Percentiles rank a stretch among this genome's conserved stretches.
These are phyloP conservation scores for Toxicodendron radicans DNA, from an alignment of 345 rosid genomes.

Conservation along the genomic window DNA sequence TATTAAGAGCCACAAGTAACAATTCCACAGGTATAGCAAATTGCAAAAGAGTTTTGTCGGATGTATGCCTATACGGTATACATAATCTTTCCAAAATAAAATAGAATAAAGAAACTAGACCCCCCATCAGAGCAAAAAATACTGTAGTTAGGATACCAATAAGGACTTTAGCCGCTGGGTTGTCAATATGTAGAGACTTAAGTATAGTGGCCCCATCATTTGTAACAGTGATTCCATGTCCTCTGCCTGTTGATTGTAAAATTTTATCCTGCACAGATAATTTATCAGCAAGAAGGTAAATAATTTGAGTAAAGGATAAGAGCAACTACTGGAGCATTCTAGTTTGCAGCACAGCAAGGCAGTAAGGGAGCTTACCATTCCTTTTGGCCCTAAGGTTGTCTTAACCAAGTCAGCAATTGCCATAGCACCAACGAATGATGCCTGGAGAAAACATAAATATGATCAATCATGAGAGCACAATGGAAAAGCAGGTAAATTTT, in stretches of 20 bases:
- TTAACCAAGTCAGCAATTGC: slow-evolving; percentile 90
- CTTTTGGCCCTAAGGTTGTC: slow-evolving; percentile 96
- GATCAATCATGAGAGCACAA: background rate
- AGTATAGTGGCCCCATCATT: slow-evolving; percentile 98
- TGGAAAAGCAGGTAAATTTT: too few relatives aligned
- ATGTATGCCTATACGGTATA: background rate
- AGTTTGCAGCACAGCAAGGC: background rate
- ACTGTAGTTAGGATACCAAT: slow-evolving; percentile 60
- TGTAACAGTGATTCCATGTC: slow-evolving; percentile 76
- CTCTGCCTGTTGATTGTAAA: slow-evolving; percentile 93
- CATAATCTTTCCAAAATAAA: background rate
- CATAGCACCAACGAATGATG: slow-evolving; percentile 94
- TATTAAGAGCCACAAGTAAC: background rate
- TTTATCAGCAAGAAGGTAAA: slow-evolving; percentile 20
- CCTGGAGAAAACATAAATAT: slow-evolving; percentile 35
- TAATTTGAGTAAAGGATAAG: background rate
- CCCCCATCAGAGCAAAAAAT: background rate
- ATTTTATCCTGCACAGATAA: slow-evolving; percentile 70
- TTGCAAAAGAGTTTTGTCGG: background rate
- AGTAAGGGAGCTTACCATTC: slow-evolving; percentile 61
- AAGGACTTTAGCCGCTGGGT: slow-evolving; percentile 96
- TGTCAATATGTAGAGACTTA: slow-evolving; percentile 91
- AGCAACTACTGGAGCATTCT: background rate
- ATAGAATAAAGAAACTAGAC: background rate
- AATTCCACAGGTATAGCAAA: background rate